A percentile compares a stretch with the other conserved stretches of the same genome.
These are phyloP conservation scores for Candida pseudoviswanathii DNA, from an alignment of 1,139 yeast species.

Conservation along the genomic window DNA sequence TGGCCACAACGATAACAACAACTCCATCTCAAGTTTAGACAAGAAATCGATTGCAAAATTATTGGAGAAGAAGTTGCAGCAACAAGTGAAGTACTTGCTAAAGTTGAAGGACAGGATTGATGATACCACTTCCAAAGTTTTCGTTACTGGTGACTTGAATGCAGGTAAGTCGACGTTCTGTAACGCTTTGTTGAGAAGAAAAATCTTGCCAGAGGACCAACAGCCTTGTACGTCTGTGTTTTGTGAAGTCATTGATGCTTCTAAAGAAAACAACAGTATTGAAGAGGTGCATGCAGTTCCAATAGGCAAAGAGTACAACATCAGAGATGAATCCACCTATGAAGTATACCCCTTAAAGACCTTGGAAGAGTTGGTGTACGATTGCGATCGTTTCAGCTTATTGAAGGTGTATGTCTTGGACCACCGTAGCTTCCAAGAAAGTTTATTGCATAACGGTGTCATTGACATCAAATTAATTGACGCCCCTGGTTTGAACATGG, in stretches of 20 bases:
- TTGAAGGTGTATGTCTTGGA: constrained; percentile 85
- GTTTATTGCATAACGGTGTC: constrained; percentile 84
- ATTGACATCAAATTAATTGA: constrained; percentile 92
- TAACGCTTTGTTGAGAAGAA: constrained; percentile 80
- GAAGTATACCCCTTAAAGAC: constrained; percentile 54
- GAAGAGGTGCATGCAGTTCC: constrained; percentile 97
- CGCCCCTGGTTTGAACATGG: constrained; percentile 96
- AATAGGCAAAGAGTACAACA: constrained; percentile 52
- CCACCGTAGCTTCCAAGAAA: constrained; percentile 64
- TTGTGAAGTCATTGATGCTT: constrained; percentile 88
- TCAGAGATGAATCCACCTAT: constrained; percentile 67
- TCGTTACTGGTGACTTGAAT: constrained; percentile 95
- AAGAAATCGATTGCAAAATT: constrained; percentile 65
- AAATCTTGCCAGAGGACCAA: constrained; percentile 90
- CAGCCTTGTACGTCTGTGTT: constrained; percentile 97
- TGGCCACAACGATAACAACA: constrained; percentile 48
- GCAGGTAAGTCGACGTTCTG: constrained; percentile 97
- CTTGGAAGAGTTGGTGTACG: constrained; percentile 71
- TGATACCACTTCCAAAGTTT: constrained; percentile 89
- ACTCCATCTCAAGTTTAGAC: constrained; percentile 57
- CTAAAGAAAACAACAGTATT: constrained; percentile 63
- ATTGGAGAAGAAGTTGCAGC: constrained; percentile 63
- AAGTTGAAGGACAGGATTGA: constrained; percentile 82
- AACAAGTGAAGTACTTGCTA: constrained; percentile 66
- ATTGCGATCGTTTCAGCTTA: constrained; percentile 69